Evolutionary conservation across 768 basidiomycete species (phyloP).

Genomic region (Mycena kentingensis): DNA sequence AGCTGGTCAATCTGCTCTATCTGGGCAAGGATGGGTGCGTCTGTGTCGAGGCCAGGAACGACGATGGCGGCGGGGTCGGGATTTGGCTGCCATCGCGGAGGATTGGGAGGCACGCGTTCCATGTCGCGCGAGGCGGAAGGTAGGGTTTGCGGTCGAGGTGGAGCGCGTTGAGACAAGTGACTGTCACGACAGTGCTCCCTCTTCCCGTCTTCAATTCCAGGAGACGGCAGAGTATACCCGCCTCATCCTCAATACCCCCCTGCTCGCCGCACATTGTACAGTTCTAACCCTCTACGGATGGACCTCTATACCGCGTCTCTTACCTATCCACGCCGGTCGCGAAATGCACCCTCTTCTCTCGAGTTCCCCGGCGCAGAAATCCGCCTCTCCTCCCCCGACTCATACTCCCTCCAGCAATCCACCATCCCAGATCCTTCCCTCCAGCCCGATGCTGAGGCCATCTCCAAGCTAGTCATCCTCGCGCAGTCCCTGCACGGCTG

Average conservation of each 20-base stretch:
- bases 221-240: neutral
- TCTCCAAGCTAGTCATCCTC: constrained; percentile 76
- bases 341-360: constrained; percentile 63
- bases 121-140: no score
- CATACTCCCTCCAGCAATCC: constrained; percentile 41
- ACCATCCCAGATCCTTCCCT: constrained; percentile 40
- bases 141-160: no score
- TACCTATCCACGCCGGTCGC: constrained; percentile 83
- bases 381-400: constrained; percentile 45
- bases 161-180: no score
- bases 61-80: constrained; percentile 62
- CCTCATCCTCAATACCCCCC: constrained; percentile 31
- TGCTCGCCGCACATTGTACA: constrained; percentile 25
- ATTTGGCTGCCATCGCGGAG: constrained; percentile 67
- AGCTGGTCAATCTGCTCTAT: constrained; percentile 95
- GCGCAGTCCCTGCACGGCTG: constrained; percentile 82
- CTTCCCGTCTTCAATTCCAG: neutral
- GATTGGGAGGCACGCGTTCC: constrained; percentile 53
- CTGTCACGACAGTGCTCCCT: no score
- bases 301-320: constrained; percentile 96
- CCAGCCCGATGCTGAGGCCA: constrained; percentile 65
- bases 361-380: constrained; percentile 57
- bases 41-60: constrained; percentile 72
- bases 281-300: constrained; percentile 49
- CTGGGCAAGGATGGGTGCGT: constrained; percentile 73